phyloP scores from a whole-genome alignment of 2,329 filamentous ascomycete species.

The Rhexocercosporidium sp. region DNA sequence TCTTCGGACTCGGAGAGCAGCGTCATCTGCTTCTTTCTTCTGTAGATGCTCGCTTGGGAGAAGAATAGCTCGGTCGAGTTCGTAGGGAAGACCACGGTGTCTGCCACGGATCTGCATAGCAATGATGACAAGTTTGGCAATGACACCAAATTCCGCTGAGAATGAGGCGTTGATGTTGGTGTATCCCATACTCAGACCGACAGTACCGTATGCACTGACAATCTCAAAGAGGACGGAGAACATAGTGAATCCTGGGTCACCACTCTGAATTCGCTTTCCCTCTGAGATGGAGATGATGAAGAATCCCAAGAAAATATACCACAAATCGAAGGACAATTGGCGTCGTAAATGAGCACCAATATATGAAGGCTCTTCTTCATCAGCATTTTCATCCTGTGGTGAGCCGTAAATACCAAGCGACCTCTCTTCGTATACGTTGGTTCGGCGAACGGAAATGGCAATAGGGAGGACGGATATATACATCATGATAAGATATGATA shows the following conservation, averaged over 20 bases:
- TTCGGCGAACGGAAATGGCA: conserved; percentile 90
- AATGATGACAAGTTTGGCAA: conserved; percentile 67
- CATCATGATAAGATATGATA: conserved; percentile 98
- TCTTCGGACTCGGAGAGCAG: conserved; percentile 19
- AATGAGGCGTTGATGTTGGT: conserved; percentile 78
- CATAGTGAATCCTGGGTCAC: conserved; percentile 65
- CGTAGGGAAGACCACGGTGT: conserved; percentile 71
- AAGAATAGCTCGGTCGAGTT: conserved; percentile 71
- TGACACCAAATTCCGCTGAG: conserved; percentile 76
- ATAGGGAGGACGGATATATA: conserved; percentile 98
- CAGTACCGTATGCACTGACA: conserved; percentile 91
- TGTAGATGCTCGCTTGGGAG: conserved; percentile 69
- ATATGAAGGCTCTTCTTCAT: conserved; percentile 72
- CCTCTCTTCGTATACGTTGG: conserved; percentile 95
- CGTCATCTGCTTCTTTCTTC: conserved; percentile 60
- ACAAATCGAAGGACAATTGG: conserved; percentile 95
- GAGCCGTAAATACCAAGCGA: conserved; percentile 75
- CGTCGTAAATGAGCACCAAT: conserved; percentile 89
- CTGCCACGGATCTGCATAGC: conserved; percentile 73
- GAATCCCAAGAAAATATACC: conserved; percentile 93
- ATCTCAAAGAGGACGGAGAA: conserved; percentile 82
- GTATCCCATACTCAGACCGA: conserved; percentile 88
- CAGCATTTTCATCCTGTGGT: conserved; percentile 52
- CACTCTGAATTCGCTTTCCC: conserved; percentile 68
- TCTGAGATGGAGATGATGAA: conserved; percentile 94